phyloP scores from a whole-genome alignment of 306 rosid species.

The Inga laurina region DNA sequence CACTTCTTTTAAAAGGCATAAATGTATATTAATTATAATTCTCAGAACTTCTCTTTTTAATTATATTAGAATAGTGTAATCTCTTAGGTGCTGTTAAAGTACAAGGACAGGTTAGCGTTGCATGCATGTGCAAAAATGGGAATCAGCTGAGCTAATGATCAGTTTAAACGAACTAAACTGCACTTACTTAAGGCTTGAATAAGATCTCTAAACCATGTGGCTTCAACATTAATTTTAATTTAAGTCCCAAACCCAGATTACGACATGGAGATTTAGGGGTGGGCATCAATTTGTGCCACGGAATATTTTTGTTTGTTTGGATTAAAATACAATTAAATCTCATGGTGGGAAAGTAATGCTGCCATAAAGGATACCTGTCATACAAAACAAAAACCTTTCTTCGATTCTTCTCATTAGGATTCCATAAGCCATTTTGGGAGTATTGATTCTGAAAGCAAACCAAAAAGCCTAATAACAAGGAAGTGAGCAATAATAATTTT shows the following conservation, averaged over 20 bases:
- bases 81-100: background rate
- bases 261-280: slow-evolving; percentile 13
- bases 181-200: slow-evolving; percentile 32
- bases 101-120: background rate
- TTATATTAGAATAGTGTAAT: background rate
- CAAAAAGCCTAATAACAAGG: slow-evolving; percentile 47
- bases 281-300: slow-evolving; percentile 33
- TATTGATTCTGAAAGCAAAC: slow-evolving; percentile 26
- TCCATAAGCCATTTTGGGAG: slow-evolving; percentile 34
- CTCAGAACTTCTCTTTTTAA: background rate
- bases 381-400: slow-evolving; percentile 30
- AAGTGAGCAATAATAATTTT: slow-evolving; percentile 5
- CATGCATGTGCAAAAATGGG: background rate
- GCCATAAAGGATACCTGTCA: slow-evolving; percentile 51
- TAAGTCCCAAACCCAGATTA: slow-evolving; percentile 30
- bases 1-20: background rate
- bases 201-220: slow-evolving; percentile 62
- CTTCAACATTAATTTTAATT: slow-evolving; percentile 26
- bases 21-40: background rate
- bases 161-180: slow-evolving; percentile 37
- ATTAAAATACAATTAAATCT: slow-evolving; percentile 9
- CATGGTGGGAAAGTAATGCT: slow-evolving; percentile 42
- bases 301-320: slow-evolving; percentile 8
- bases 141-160: slow-evolving; percentile 12
- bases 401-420: slow-evolving; percentile 46